These are phyloP conservation scores for Ceratonia siliqua DNA, from an alignment of 306 rosid species.

Conservation along the genomic window DNA sequence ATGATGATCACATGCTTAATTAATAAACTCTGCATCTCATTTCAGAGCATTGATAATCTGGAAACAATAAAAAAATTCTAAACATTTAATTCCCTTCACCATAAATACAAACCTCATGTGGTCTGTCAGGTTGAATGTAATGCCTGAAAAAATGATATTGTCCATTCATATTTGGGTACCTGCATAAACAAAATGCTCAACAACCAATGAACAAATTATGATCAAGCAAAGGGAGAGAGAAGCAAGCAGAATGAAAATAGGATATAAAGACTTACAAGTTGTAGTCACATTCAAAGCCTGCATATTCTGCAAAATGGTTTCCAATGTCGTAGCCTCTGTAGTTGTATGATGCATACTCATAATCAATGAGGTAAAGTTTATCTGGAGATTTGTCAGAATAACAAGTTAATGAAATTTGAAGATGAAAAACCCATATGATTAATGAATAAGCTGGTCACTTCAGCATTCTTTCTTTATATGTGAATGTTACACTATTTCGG, in stretches of 20 bases:
- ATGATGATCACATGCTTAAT: not conserved
- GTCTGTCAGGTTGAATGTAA: conserved; percentile 72
- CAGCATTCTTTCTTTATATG: conserved; percentile 17
- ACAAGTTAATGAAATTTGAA: conserved; percentile 25
- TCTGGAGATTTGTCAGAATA: conserved; percentile 52
- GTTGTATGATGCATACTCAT: conserved; percentile 90
- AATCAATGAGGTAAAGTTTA: conserved; percentile 82
- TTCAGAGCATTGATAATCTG: not conserved
- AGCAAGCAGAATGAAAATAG: conserved; percentile 12
- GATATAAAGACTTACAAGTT: conserved; percentile 50
- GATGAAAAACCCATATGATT: conserved; percentile 11
- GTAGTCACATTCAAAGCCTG: conserved; percentile 85
- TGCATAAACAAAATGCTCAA: conserved; percentile 38
- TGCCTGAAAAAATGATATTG: conserved; percentile 86
- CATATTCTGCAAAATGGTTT: conserved; percentile 91
- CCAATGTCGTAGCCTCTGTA: conserved; percentile 91
- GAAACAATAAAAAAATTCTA: not conserved
- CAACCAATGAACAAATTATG: conserved; percentile 18
- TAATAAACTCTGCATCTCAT: not conserved
- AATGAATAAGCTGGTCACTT: conserved; percentile 10
- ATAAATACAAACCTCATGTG: conserved; percentile 56
- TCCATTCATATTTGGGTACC: conserved; percentile 75
- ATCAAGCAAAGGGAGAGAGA: not conserved
- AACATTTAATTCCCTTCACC: conserved; percentile 2
- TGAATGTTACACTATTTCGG: conserved; percentile 17